Base-by-base conservation (phyloP, 1,284 basidiomycete genomes). In the Filobasidium uniguttulatum region DNA sequence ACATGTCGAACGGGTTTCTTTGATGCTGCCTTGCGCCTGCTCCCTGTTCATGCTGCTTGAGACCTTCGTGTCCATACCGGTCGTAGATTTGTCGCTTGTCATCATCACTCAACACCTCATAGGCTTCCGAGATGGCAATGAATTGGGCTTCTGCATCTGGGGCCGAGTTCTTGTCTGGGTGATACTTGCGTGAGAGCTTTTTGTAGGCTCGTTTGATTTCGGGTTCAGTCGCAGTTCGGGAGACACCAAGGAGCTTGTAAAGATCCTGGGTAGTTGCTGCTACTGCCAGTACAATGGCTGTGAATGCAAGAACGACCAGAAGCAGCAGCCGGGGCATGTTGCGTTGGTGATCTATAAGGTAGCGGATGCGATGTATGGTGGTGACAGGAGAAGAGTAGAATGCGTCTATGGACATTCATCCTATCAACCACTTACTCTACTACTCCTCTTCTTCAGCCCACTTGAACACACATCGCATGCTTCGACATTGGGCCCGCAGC, bases 101-200 rank as follows among this genome's bases (percentile, higher is more conserved):
- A 1, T 76, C 54, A 62, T 93, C 86, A 5, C 86, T 89, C 23
- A 96, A 73, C 20, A 93, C 78, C 68, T 94, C 89, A 60, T 93
- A 96, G n/a, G 89, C 89, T 62, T 83, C 79, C 22, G 88, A 82
- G 62, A 93, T 81, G 57, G 91, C 81, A 15, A 93, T 84, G 62
- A 94, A 94, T 64, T 77, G 83, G 56, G 80, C 79, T 64, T 88
- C 83, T 20, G 88, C 83, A 12, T 74, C 80, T 53, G 80, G 75
- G 12, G 85, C 84, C 58, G 82, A 83, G 69, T 91, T 94, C 73
- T 91, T 91, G 72, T 96, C 90, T 0, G 90, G 90, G 64, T 94
- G 90, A 56, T 79, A 86, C 69, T 82, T 86, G 60, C 81, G 83
- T 68, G 86, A 90, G 43, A 93, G 73, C 64, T 80, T 82, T 70